A percentile compares a stretch with the other conserved stretches of the same genome.
Evolutionary conservation across 2,329 filamentous ascomycete species (phyloP).

Genomic region (Hymenoscyphus repandus): DNA sequence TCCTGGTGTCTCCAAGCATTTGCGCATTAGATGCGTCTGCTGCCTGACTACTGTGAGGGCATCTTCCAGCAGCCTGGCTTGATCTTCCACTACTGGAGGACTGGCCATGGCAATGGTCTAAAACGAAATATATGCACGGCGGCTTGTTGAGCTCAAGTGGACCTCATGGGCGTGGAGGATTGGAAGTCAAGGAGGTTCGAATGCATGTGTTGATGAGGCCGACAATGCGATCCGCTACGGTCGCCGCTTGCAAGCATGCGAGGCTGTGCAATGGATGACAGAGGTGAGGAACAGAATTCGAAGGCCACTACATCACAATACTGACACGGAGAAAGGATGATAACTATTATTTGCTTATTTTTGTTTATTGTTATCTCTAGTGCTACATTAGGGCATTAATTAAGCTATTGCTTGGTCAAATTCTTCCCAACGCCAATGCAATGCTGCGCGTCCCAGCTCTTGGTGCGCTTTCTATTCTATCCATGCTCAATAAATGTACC

Average conservation of each 20-base stretch:
- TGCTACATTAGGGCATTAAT: slow-evolving; percentile 2
- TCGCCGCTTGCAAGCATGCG: slow-evolving; percentile 13
- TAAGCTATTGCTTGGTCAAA: slow-evolving; percentile 1
- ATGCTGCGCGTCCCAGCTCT: slow-evolving; percentile 29
- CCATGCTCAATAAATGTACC: slow-evolving; percentile 1
- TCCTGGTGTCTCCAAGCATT: slow-evolving; percentile 91
- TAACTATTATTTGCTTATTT: neutral
- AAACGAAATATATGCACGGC: slow-evolving; percentile 20
- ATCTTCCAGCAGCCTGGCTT: slow-evolving; percentile 93
- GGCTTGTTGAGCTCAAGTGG: slow-evolving; percentile 23
- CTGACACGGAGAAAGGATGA: neutral
- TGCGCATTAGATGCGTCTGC: slow-evolving; percentile 95
- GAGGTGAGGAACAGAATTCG: neutral
- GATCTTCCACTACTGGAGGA: slow-evolving; percentile 67
- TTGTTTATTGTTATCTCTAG: slow-evolving; percentile 1
- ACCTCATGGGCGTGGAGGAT: slow-evolving; percentile 21
- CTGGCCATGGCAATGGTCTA: slow-evolving; percentile 38
- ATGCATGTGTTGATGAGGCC: slow-evolving; percentile 7
- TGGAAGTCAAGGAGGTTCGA: slow-evolving; percentile 10
- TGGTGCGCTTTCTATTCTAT: slow-evolving; percentile 22
- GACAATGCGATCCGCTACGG: slow-evolving; percentile 15
- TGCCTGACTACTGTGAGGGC: slow-evolving; percentile 93
- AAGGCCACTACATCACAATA: neutral
- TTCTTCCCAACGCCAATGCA: slow-evolving; percentile 14
- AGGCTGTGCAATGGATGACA: neutral